Evolutionary conservation across 2,329 filamentous ascomycete species (phyloP), one percentile per base, ranked within the genome.

Genomic region (Penicillium sp.): DNA sequence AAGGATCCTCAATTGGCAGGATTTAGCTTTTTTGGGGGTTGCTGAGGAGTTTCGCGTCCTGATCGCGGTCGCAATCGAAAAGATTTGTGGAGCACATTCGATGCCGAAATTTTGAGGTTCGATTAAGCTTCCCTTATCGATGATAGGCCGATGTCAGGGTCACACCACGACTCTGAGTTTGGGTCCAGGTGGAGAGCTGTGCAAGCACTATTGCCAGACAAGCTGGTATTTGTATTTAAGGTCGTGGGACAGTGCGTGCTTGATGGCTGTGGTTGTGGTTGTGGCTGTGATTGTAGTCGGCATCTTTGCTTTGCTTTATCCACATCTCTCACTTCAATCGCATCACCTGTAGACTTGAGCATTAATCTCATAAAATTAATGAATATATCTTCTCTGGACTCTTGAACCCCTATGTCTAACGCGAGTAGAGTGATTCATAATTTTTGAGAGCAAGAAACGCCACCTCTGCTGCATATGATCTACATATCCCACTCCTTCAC

Each of bases 121-220:
- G 51, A 56, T 54, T 53, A 57, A 55, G 53, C 54, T 60, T n/a
- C 27, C 24, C 51, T 59, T 55, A 59, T 58, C 56, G 53, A 57
- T 38, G 35, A 38, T 59, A 54, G 39, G 39, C 40, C 14, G 28
- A 47, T 54, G 53, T 54, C 47, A 55, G 24, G 8, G 44, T 56
- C 48, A 47, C 41, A 44, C 30, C 33, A 46, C 41, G 27, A 50
- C 33, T 35, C 31, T 9, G 22, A n/a, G 3, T 27, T 33, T 47
- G 18, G 25, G 36, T 28, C 13, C 40, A 20, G 28, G 43, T 31
- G 20, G 39, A 18, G 7, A 25, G 22, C 30, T 28, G 9, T 20
- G 4, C 10, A 16, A 16, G 33, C 9, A 11, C n/a, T 36, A 36
- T 16, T 16, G 10, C 11, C 28, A 38, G 16, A 13, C 10, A 38